phyloP scores from a whole-genome alignment of 176 grass and related monocot species.

The Avena atlantica region DNA sequence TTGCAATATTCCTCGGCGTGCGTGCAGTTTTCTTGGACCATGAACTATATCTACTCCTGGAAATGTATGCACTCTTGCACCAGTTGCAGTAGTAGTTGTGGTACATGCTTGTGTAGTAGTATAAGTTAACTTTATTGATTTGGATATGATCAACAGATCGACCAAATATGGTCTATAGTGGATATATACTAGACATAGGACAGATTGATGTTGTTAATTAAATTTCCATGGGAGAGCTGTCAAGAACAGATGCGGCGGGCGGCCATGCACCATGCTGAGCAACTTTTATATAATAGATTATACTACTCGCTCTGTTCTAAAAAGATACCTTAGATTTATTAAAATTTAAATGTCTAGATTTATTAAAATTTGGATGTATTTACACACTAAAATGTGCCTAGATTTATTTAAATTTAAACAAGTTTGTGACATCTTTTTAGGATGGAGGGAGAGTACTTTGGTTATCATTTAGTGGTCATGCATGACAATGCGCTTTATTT shows the following conservation, averaged over 20 bases:
- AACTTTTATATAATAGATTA: not conserved
- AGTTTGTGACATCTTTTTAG: too few relatives aligned
- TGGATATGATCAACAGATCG: not conserved
- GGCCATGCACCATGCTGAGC: not conserved
- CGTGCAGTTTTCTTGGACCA: conserved; percentile 34
- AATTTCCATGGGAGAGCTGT: not conserved
- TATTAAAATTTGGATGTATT: too few relatives aligned
- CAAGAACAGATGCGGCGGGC: not conserved
- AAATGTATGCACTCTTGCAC: conserved; percentile 19
- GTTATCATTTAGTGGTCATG: too few relatives aligned
- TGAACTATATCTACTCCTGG: conserved; percentile 2
- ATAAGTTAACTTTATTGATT: not conserved
- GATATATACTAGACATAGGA: not conserved
- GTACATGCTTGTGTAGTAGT: not conserved
- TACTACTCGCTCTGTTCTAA: not conserved
- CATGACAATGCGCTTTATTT: not conserved
- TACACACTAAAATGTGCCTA: too few relatives aligned
- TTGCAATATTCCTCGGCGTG: not conserved
- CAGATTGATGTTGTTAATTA: not conserved
- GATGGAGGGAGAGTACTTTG: too few relatives aligned
- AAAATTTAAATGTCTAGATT: too few relatives aligned
- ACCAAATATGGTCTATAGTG: conserved; percentile 10
- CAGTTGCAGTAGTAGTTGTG: not conserved
- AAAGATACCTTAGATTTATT: too few relatives aligned
- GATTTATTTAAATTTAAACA: too few relatives aligned